These are phyloP conservation scores for Dentipellis fragilis DNA, from an alignment of 768 basidiomycete genomes.

Conservation along the genomic window DNA sequence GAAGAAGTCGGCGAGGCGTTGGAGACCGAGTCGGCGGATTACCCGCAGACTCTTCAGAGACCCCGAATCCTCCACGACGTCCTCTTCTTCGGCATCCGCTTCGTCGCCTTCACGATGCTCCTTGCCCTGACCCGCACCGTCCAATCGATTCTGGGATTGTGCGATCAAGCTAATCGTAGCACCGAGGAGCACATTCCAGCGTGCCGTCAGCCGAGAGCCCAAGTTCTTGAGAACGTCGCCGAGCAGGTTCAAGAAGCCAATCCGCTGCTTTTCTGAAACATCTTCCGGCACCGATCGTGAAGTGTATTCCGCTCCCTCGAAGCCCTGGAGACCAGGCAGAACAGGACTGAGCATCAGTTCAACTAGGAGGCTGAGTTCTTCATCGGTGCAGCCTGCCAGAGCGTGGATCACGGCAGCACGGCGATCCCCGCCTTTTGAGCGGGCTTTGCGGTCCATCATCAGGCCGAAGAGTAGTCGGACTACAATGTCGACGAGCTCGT, in stretches of 20 bases:
- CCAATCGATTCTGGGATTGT: slow-evolving; percentile 52
- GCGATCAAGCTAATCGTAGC: slow-evolving; percentile 57
- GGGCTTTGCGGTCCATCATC: slow-evolving; percentile 74
- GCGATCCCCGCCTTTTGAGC: slow-evolving; percentile 53
- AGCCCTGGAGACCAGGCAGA: slow-evolving; percentile 8
- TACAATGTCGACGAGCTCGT: slow-evolving; percentile 56
- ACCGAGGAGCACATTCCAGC: slow-evolving; percentile 72
- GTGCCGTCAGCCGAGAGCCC: slow-evolving; percentile 54
- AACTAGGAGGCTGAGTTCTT: slow-evolving; percentile 69
- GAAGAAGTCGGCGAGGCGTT: slow-evolving; percentile 85
- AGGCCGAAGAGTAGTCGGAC: slow-evolving; percentile 79
- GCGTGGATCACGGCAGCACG: slow-evolving; percentile 67
- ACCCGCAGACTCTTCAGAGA: slow-evolving; percentile 30
- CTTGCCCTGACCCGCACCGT: slow-evolving; percentile 19
- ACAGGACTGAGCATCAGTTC: slow-evolving; percentile 84
- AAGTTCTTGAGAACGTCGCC: slow-evolving; percentile 78
- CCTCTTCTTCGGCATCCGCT: slow-evolving; percentile 25
- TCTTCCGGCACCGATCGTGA: slow-evolving; percentile 20
- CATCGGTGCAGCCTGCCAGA: slow-evolving; percentile 57
- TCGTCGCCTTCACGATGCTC: slow-evolving; percentile 20
- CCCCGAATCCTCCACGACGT: slow-evolving; percentile 13
- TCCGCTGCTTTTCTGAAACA: slow-evolving; percentile 54
- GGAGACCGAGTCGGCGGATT: slow-evolving; percentile 76
- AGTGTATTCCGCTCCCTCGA: slow-evolving; percentile 20
- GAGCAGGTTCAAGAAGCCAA: slow-evolving; percentile 78